A percentile compares a stretch with the other conserved stretches of the same genome.
phyloP scores from a whole-genome alignment of 495 filamentous ascomycete genomes.

The Podospora pseudoanserina region DNA sequence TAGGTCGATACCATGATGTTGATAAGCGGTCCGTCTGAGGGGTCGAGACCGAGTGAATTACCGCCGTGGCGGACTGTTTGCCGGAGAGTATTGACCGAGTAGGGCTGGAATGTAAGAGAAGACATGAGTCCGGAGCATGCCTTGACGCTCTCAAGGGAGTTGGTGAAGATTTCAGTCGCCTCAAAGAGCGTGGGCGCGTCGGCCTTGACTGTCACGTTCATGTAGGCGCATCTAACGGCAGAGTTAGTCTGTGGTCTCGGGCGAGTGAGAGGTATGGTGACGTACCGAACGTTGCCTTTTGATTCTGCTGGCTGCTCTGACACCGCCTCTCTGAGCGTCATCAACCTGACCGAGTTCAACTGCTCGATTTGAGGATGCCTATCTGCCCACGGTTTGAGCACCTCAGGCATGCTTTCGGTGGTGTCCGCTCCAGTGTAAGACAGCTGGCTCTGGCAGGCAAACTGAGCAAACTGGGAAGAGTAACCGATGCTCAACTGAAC shows the following conservation, averaged over 20 bases:
- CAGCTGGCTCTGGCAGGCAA: slow-evolving; percentile 15
- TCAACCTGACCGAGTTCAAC: slow-evolving; percentile 6
- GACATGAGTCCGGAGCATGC: slow-evolving; percentile 3
- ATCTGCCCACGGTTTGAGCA: slow-evolving; percentile 14
- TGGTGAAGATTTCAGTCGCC: slow-evolving; percentile 13
- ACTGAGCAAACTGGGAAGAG: neutral
- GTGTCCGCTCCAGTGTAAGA: slow-evolving; percentile 16
- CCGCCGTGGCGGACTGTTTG: slow-evolving; percentile 23
- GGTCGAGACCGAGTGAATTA: slow-evolving; percentile 29
- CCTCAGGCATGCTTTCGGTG: slow-evolving; percentile 15
- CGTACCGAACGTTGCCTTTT: neutral
- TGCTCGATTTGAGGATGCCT: slow-evolving; percentile 18
- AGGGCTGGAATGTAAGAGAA: slow-evolving; percentile 29
- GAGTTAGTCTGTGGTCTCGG: neutral
- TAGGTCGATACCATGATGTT: slow-evolving; percentile 18
- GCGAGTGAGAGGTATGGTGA: neutral
- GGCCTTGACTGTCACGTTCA: slow-evolving; percentile 24
- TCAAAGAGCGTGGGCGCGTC: slow-evolving; percentile 20
- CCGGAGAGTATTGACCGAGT: slow-evolving; percentile 23
- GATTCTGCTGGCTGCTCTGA: slow-evolving; percentile 2
- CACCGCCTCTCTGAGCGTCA: slow-evolving; percentile 5
- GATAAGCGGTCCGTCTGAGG: slow-evolving; percentile 16
- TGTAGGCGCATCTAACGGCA: slow-evolving; percentile 15
- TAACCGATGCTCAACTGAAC: neutral
- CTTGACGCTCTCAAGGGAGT: slow-evolving; percentile 16